Conservation (phyloP, 176 grass and related monocot species). For the Phragmites australis region DNA sequence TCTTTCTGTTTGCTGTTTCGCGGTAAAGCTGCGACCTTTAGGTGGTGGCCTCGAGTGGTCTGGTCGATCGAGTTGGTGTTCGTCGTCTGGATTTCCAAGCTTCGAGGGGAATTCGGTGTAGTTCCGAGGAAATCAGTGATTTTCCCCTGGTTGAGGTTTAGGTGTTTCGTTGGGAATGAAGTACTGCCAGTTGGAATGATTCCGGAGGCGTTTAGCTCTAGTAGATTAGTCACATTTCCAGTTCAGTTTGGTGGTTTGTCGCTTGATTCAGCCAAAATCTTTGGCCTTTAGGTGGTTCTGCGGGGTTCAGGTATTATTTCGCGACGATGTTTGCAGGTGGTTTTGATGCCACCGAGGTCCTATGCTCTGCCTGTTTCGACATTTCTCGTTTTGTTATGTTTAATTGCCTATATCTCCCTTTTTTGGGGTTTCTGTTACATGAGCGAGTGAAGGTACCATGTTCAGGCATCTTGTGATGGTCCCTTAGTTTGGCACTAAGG, state of each 20-base stretch:
- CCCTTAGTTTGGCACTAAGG: background rate
- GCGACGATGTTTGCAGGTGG: background rate
- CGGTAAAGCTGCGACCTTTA: background rate
- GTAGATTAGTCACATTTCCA: background rate
- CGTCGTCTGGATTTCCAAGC: background rate
- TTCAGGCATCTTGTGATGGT: background rate
- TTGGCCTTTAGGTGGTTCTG: background rate
- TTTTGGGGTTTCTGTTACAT: constrained; percentile 1
- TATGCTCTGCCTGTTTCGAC: background rate
- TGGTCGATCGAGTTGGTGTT: background rate
- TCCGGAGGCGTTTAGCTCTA: background rate
- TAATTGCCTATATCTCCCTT: background rate
- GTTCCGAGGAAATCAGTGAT: background rate
- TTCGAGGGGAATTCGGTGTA: background rate
- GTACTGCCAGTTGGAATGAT: background rate
- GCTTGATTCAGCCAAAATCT: background rate
- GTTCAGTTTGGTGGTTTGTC: background rate
- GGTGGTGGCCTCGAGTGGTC: background rate
- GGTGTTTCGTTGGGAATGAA: background rate
- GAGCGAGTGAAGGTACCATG: background rate
- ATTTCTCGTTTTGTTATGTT: background rate
- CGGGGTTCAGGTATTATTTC: background rate
- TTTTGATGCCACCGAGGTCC: background rate
- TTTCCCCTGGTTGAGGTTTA: background rate
- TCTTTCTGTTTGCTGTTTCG: no score